Conservation (phyloP, 768 basidiomycete species). For the Wakefieldia striispora region DNA sequence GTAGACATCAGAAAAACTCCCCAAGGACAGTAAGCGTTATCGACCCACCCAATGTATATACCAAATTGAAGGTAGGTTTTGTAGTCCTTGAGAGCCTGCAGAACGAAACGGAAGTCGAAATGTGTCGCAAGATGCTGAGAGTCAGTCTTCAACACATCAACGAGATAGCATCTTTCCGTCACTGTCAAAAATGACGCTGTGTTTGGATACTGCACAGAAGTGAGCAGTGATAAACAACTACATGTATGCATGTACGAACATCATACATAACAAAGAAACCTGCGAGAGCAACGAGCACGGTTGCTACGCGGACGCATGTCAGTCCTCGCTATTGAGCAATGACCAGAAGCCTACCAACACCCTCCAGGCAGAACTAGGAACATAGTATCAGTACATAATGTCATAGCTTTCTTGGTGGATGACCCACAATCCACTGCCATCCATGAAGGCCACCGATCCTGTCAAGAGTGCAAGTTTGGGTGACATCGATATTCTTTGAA, state of each 20-base stretch:
- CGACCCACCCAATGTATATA: constrained; percentile 38
- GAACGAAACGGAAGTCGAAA: constrained; percentile 42
- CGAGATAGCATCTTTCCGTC: constrained; percentile 37
- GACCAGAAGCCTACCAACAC: constrained; percentile 4
- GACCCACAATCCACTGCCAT: constrained; percentile 31
- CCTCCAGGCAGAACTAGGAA: constrained; percentile 24
- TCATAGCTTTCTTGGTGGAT: background rate
- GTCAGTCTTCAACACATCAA: constrained; percentile 42
- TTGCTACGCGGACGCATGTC: constrained; percentile 3
- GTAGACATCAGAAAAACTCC: background rate
- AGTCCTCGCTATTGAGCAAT: background rate
- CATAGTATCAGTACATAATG: background rate
- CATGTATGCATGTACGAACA: constrained; percentile 24
- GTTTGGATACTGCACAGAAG: constrained; percentile 43
- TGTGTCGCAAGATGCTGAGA: constrained; percentile 39
- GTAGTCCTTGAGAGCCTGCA: constrained; percentile 45
- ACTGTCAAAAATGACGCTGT: constrained; percentile 50
- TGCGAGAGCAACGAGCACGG: constrained; percentile 11
- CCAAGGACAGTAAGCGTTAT: background rate
- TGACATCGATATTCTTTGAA: constrained; percentile 8
- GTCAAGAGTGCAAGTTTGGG: background rate
- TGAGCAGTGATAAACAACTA: background rate
- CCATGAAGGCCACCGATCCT: constrained; percentile 19
- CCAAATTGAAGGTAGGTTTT: constrained; percentile 30
- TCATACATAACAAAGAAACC: constrained; percentile 51